A percentile compares a stretch with the other conserved stretches of the same genome.
These are phyloP conservation scores for Nakataea oryzae DNA, from an alignment of 2,329 filamentous ascomycete species.

Conservation along the genomic window DNA sequence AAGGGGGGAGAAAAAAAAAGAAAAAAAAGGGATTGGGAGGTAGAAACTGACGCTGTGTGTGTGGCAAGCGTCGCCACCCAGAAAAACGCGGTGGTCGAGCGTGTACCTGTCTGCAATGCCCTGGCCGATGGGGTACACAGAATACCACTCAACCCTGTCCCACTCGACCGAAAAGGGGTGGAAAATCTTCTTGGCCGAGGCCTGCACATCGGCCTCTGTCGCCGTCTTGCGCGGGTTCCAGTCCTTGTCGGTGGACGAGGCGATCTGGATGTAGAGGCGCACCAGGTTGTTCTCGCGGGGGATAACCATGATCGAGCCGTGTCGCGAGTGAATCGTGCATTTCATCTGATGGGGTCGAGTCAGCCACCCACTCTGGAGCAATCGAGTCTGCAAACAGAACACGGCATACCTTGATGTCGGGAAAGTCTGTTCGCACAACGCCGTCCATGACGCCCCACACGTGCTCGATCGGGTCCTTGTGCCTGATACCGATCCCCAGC, in stretches of 20 bases:
- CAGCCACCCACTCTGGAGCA: conserved; percentile 23
- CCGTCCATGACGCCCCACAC: conserved; percentile 72
- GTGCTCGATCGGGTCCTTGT: conserved; percentile 59
- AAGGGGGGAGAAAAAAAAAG: not conserved
- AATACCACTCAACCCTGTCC: conserved; percentile 63
- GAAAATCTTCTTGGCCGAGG: conserved; percentile 53
- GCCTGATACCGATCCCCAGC: conserved; percentile 59
- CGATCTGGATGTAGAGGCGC: conserved; percentile 59
- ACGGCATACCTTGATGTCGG: conserved; percentile 55
- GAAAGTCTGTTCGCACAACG: conserved; percentile 62
- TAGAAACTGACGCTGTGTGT: conserved; percentile 61
- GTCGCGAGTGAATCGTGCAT: conserved; percentile 64
- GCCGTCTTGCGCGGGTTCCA: conserved; percentile 54
- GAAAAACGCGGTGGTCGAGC: conserved; percentile 58
- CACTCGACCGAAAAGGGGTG: conserved; percentile 58
- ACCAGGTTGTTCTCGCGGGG: conserved; percentile 61
- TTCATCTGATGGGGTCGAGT: conserved; percentile 47
- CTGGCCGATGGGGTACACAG: conserved; percentile 68
- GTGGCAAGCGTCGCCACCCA: conserved; percentile 70
- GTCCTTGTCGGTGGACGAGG: conserved; percentile 48
- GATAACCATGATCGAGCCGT: conserved; percentile 73
- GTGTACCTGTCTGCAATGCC: conserved; percentile 61
- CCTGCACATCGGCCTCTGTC: conserved; percentile 52
- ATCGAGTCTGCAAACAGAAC: too few relatives aligned
- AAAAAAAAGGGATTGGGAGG: not conserved